Base-by-base conservation (phyloP, 495 filamentous ascomycete species). In the Cudoniella acicularis region DNA sequence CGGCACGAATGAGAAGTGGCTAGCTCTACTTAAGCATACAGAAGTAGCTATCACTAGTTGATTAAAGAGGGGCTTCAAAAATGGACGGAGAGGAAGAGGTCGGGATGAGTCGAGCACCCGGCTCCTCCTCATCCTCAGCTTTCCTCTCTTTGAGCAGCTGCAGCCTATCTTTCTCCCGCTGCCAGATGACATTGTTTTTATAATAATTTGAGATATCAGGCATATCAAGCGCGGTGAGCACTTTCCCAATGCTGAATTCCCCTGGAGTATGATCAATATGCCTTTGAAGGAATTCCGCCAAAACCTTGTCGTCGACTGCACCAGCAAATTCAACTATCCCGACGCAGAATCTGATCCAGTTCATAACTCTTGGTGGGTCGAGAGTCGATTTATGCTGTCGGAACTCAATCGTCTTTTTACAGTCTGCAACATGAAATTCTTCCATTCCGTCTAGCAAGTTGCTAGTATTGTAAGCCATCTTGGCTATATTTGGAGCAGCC, bases 361-460 rank as follows among this genome's bases (percentile, higher is more conserved):
- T 57, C 1, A 43, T 17, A 16, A 77, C 57, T 47, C 57, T 70
- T 0, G 55, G 42, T 0, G 65, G 40, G 26, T 73, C 67, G 2
- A 78, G 60, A 0, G 66, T 61, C 0, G 73, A 72, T 4, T 26
- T 62, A 20, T 73, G 72, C 49, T 76, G 72, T 13, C 75, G 69
- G 61, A 79, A 79, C 60, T 79, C 76, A 24, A 79, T 62, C 17
- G 70, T 73, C 13, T 60, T 53, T 23, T 58, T 58, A n/a, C n/a
- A n/a, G n/a, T n/a, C n/a, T n/a, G n/a, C n/a, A n/a, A n/a, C n/a
- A n/a, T n/a, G n/a, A n/a, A n/a, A n/a, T n/a, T n/a, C n/a, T n/a
- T n/a, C n/a, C n/a, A n/a, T n/a, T n/a, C n/a, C n/a, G n/a, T n/a
- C n/a, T n/a, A n/a, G n/a, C n/a, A n/a, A n/a, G n/a, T n/a, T n/a